Percentiles rank a stretch among this genome's conserved stretches.
Conservation (phyloP, 208 protist genomes). For the Kentomonas sorsogonicus region DNA sequence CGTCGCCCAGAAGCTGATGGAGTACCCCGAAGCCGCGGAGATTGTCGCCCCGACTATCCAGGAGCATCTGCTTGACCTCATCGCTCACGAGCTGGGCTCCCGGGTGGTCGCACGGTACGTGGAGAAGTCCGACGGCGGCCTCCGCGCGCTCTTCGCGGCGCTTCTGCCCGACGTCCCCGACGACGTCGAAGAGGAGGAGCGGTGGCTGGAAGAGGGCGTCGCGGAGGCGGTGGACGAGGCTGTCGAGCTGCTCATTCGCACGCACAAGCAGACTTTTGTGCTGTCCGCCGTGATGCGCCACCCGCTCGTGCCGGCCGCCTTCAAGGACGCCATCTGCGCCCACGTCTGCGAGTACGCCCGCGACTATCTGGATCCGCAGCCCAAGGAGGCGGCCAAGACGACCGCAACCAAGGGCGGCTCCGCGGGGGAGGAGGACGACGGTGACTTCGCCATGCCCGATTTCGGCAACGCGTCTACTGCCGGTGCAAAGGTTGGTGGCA, state of each 20-base stretch:
- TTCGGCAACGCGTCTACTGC: constrained; percentile 33
- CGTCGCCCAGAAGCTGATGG: constrained; percentile 82
- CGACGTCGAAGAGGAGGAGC: constrained; percentile 17
- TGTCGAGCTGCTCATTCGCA: constrained; percentile 34
- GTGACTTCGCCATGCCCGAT: constrained; percentile 60
- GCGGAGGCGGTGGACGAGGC: constrained; percentile 29
- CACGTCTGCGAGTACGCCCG: constrained; percentile 60
- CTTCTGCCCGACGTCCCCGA: constrained; percentile 8
- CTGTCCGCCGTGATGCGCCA: constrained; percentile 63
- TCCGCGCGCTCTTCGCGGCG: constrained; percentile 29
- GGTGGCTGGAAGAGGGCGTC: constrained; percentile 17
- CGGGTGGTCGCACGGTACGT: constrained; percentile 77
- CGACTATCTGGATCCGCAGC: constrained; percentile 44
- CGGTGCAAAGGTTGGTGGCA: background rate
- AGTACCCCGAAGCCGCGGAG: constrained; percentile 53
- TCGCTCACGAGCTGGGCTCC: constrained; percentile 59
- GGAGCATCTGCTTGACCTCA: constrained; percentile 30
- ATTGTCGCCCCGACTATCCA: constrained; percentile 47
- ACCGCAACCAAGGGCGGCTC: background rate
- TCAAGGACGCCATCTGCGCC: constrained; percentile 77
- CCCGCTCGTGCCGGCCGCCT: constrained; percentile 29
- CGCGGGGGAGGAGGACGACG: constrained; percentile 18
- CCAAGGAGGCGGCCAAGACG: background rate
- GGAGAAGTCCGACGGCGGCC: constrained; percentile 23
- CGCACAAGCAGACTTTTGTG: constrained; percentile 56